Evolutionary conservation across 192 early-diverging fungal genomes (phyloP), one percentile per base, ranked within the genome.

Genomic region (Pilobolus umbonatus): DNA sequence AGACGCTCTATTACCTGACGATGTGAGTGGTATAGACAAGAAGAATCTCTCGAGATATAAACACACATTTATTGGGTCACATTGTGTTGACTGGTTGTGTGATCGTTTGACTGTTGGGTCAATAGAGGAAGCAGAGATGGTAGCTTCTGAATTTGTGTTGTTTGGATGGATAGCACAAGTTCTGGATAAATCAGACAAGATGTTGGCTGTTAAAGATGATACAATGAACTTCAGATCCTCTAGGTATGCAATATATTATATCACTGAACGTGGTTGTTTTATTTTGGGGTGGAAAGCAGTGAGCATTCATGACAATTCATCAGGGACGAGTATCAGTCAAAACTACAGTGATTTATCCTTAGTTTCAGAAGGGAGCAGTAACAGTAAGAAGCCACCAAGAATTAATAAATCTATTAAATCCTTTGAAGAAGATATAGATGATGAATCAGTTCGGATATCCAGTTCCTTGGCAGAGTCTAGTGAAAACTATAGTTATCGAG

Each of bases 91-190:
- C 6, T 82, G 75, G 75, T 42, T 82, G 2, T 53, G 65, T 39
- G 73, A 79, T 12, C 72, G 75, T 36, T 71, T 72, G 0, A 74
- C 77, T 0, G 69, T 79, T 15, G 67, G 77, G 30, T 62, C 68
- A 49, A 59, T 53, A 31, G 71, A 75, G 36, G 80, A 82, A 38
- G 73, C 77, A 0, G 57, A 67, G 21, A 55, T 61, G 24, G 62
- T 79, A 10, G 69, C 69, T 4, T 61, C 65, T 19, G 77, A 79
- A 48, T 74, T 82, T 66, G 56, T 82, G 11, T 42, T 60, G 0
- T 71, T 56, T 30, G 69, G 65, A 5, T 74, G 76, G 43, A 68
- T 82, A 22, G 69, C 69, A 2, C 61, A 55, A 25, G 44, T 69
- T 3, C 15, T 60, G 2, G 68, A 68, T 51, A 62, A 55, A 51